Percentiles rank a stretch among this genome's conserved stretches.
These are phyloP conservation scores for Xerocomellus chrysenteron DNA, from an alignment of 768 basidiomycete species.

Conservation along the genomic window DNA sequence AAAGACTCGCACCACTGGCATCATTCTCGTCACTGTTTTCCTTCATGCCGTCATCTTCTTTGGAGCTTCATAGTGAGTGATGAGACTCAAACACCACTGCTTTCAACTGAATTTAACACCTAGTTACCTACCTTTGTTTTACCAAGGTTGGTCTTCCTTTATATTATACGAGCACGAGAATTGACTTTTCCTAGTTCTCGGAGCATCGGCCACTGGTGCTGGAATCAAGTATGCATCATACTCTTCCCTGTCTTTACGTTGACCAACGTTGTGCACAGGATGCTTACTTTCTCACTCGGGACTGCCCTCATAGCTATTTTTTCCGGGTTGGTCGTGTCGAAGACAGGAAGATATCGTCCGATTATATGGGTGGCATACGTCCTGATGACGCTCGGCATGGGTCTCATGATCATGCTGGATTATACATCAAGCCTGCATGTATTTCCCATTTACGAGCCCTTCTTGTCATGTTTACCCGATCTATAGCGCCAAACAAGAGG, in stretches of 20 bases:
- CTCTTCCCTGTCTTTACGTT: neutral
- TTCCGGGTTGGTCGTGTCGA: constrained; percentile 57
- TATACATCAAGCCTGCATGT: constrained; percentile 43
- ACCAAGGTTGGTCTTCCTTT: constrained; percentile 42
- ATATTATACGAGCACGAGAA: neutral
- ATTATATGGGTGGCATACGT: constrained; percentile 64
- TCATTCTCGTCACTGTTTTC: constrained; percentile 57
- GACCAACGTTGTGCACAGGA: constrained; percentile 40
- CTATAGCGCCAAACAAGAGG: constrained; percentile 55
- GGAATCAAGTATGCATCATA: constrained; percentile 55
- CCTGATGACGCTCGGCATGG: constrained; percentile 61
- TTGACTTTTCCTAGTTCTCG: constrained; percentile 45
- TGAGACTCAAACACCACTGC: neutral
- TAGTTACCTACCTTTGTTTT: constrained; percentile 72
- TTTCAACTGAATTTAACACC: neutral
- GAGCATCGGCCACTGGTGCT: constrained; percentile 68
- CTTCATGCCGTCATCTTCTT: constrained; percentile 69
- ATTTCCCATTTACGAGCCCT: neutral
- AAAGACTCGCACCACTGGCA: constrained; percentile 70
- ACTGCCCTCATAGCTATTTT: constrained; percentile 50
- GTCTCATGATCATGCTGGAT: constrained; percentile 72
- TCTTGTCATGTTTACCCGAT: constrained; percentile 6
- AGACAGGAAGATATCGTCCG: constrained; percentile 55
- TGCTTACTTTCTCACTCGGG: constrained; percentile 73
- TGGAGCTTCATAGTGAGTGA: constrained; percentile 33